A percentile compares a stretch with the other conserved stretches of the same genome.
Evolutionary conservation across 345 rosid genomes (phyloP).

Genomic region (Lepidium africanum): DNA sequence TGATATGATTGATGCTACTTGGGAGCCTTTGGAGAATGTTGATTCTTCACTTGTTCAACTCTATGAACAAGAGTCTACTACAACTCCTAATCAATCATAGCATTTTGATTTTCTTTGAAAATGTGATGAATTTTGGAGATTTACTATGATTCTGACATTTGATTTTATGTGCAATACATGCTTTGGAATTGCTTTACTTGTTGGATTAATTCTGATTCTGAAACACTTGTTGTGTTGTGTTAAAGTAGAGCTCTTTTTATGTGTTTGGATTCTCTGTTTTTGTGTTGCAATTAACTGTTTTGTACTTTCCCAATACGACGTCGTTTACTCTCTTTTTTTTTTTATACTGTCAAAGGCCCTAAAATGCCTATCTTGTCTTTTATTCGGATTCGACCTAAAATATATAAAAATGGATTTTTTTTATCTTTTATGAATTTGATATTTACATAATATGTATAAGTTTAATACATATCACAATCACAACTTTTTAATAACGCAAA

Average conservation of each 20-base stretch:
- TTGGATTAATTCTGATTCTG: too few relatives aligned
- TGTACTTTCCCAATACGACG: too few relatives aligned
- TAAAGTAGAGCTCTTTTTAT: not conserved
- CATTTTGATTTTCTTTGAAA: constrained; percentile 20
- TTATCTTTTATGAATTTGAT: too few relatives aligned
- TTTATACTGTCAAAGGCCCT: too few relatives aligned
- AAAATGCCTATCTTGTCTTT: too few relatives aligned
- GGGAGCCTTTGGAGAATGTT: constrained; percentile 89
- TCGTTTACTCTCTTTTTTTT: too few relatives aligned
- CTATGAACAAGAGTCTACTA: constrained; percentile 31
- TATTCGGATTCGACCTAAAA: too few relatives aligned
- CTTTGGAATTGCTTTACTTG: constrained; percentile 65
- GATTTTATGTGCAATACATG: constrained; percentile 64
- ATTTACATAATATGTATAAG: too few relatives aligned
- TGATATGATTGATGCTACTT: constrained; percentile 73
- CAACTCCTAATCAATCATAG: constrained; percentile 1
- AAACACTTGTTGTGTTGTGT: not conserved
- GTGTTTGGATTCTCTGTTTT: not conserved
- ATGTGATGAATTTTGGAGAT: constrained; percentile 15
- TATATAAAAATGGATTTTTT: too few relatives aligned
- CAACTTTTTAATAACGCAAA: too few relatives aligned
- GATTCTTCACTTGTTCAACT: constrained; percentile 53
- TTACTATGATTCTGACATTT: constrained; percentile 39
- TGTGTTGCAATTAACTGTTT: too few relatives aligned
- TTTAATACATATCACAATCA: too few relatives aligned